Evolutionary conservation across 2,329 filamentous ascomycete species (phyloP), one percentile per base, ranked within the genome.

Genomic region (Fusarium sp.): DNA sequence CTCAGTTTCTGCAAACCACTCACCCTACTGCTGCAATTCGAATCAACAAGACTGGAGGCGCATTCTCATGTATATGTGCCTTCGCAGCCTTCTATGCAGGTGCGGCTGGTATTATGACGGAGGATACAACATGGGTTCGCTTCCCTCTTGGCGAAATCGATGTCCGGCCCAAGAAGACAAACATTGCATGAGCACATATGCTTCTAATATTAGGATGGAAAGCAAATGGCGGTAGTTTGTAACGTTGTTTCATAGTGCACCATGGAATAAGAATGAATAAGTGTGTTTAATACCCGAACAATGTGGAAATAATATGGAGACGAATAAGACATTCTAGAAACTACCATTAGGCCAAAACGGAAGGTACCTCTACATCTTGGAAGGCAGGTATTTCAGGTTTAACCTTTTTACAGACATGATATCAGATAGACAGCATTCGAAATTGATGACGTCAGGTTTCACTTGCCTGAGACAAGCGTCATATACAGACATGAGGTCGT

Each of bases 1-100:
- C 85, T 5, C 87, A 92, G 78, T 86, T 90, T 60, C 75, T 86
- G 57, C 76, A 78, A n/a, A 81, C 82, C 3, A 79, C 80, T 45
- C 81, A 84, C 57, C 72, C 75, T 1, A 79, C 74, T 2, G 80
- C 77, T 3, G 86, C 87, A 6, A 78, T 88, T 39, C 70, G 78
- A 1, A 70, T 86, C 65, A 89, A 90, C 78, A 82, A 82, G 52
- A 76, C 80, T 0, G 84, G 84, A 4, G 84, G 83, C 15, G 82
- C 78, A 1, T 83, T 84, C 41, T 78, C 82, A 6, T 78, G 83
- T 20, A 75, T 84, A 7, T 83, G 79, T 31, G 81, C 83, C 0
- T 77, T 82, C 15, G 55, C 72, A 22, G 83, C 84, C 0, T 84
- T 85, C 51, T 85, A 85, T 60, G 82, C 80, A 9, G 83, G 84